Base-by-base conservation (phyloP, 2,329 filamentous ascomycete species). In the Cladobotryum mycophilum region DNA sequence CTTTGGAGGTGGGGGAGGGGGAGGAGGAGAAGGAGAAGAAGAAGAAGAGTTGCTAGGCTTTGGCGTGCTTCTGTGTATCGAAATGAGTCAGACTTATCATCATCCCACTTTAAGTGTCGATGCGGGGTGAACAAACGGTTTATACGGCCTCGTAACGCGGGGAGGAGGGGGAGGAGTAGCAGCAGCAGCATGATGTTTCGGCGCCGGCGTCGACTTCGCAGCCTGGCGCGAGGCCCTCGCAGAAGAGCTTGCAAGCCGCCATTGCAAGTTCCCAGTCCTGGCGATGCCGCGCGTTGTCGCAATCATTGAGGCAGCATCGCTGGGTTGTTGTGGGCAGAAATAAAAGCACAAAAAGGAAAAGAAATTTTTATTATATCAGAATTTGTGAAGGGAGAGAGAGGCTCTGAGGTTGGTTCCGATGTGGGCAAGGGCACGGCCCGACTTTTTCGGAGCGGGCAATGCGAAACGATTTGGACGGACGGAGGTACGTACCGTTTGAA, bases 221-320 rank as follows among this genome's bases (percentile, higher is more conserved):
- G 55, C 51, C 44, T 58, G 54, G 36, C 56, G 59, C 38, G 58
- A 55, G 40, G 57, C 48, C 54, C 60, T 56, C 44, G 60, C 48
- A 20, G 59, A 54, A 42, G 61, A 63, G 56, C 64, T 66, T 25
- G 65, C 59, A 44, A 58, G 56, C 46, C 66, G 67, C 55, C 61
- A 61, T 49, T 54, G 57, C 43, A 52, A 45, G 53, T 53, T 49
- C 13, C 46, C 40, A 36, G 55, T 53, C 53, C 55, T 48, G 49
- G 49, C 47, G 47, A 64, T 54, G 57, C 61, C 60, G 57, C 65
- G 60, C 53, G 53, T 58, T 42, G 61, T 48, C 34, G 45, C 18
- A n/a, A 61, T 68, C 67, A 70, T 70, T 42, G 55, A 50, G 38
- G 41, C 12, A 33, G 45, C 53, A 58, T 58, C 48, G 25, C 25